These are phyloP conservation scores for Musa balbisiana DNA, from an alignment of 202 grass and related monocot genomes.

Conservation along the genomic window DNA sequence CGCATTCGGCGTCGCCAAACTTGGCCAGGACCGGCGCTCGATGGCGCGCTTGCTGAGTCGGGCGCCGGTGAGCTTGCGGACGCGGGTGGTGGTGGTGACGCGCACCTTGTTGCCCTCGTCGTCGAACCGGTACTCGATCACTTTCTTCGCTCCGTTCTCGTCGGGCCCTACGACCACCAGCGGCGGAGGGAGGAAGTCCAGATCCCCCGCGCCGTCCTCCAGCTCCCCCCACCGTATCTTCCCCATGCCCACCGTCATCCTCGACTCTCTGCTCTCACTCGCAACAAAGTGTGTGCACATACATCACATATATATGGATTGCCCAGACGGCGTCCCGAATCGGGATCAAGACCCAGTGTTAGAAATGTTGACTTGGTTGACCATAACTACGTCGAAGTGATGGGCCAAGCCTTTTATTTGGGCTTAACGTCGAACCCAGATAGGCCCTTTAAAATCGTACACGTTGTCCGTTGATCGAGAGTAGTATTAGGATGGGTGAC, in stretches of 20 bases:
- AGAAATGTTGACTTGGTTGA: too few relatives aligned
- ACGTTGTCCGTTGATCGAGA: too few relatives aligned
- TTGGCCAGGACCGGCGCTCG: constrained; percentile 52
- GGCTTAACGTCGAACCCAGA: too few relatives aligned
- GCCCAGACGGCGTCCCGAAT: too few relatives aligned
- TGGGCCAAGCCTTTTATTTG: too few relatives aligned
- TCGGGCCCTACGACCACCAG: constrained; percentile 57
- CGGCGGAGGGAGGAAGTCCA: constrained; percentile 54
- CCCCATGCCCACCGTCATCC: constrained; percentile 31
- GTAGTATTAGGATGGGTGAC: too few relatives aligned
- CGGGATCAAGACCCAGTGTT: too few relatives aligned
- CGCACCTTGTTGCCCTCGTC: constrained; percentile 70
- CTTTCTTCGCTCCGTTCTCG: constrained; percentile 47
- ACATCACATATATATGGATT: too few relatives aligned
- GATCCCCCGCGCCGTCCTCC: constrained; percentile 52
- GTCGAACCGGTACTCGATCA: constrained; percentile 66
- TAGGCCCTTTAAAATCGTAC: too few relatives aligned
- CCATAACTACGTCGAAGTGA: too few relatives aligned
- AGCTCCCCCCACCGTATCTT: constrained; percentile 65
- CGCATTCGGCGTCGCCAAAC: constrained; percentile 50
- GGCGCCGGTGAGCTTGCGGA: constrained; percentile 51
- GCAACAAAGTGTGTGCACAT: too few relatives aligned
- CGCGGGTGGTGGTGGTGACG: constrained; percentile 57
- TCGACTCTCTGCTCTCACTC: neutral
- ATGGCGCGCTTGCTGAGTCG: constrained; percentile 47